phyloP scores from a whole-genome alignment of 495 filamentous ascomycete genomes.

The Clavariopsis aquatica region DNA sequence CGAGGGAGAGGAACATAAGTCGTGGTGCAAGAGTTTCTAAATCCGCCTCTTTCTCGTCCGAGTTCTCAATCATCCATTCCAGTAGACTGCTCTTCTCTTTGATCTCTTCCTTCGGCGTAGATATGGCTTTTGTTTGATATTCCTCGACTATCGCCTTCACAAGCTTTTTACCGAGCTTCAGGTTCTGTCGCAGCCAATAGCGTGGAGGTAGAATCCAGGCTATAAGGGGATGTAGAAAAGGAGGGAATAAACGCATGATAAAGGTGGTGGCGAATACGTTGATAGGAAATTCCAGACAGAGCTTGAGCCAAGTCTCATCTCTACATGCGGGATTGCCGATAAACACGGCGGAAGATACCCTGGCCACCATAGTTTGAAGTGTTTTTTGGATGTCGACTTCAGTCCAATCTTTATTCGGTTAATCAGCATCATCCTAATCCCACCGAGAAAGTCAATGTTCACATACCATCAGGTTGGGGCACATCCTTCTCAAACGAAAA shows the following conservation, averaged over 20 bases:
- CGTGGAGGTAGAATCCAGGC: conserved; percentile 1
- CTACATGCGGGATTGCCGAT: conserved; percentile 11
- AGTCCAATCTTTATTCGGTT: conserved; percentile 1
- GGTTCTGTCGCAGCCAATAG: conserved; percentile 3
- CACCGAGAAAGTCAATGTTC: background rate
- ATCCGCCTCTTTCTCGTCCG: background rate
- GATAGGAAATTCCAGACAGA: conserved; percentile 10
- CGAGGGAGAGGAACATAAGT: conserved; percentile 12
- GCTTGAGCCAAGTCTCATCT: conserved; percentile 8
- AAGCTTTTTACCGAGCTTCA: background rate
- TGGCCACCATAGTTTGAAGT: conserved; percentile 8
- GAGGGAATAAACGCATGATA: conserved; percentile 13
- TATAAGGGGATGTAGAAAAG: conserved; percentile 8
- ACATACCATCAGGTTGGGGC: conserved; percentile 6
- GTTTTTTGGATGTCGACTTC: conserved; percentile 16
- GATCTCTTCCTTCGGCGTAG: background rate
- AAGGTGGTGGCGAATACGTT: conserved; percentile 13
- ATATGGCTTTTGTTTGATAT: background rate
- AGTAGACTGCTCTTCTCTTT: conserved; percentile 7
- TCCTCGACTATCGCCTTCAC: background rate
- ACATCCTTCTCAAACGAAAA: conserved; percentile 4
- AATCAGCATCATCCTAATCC: background rate
- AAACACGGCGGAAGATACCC: conserved; percentile 8
- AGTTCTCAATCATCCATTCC: conserved; percentile 17
- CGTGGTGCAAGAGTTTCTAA: background rate